These are phyloP conservation scores for Scheffersomyces insectosa DNA, from an alignment of 1,139 yeast species.

Conservation along the genomic window DNA sequence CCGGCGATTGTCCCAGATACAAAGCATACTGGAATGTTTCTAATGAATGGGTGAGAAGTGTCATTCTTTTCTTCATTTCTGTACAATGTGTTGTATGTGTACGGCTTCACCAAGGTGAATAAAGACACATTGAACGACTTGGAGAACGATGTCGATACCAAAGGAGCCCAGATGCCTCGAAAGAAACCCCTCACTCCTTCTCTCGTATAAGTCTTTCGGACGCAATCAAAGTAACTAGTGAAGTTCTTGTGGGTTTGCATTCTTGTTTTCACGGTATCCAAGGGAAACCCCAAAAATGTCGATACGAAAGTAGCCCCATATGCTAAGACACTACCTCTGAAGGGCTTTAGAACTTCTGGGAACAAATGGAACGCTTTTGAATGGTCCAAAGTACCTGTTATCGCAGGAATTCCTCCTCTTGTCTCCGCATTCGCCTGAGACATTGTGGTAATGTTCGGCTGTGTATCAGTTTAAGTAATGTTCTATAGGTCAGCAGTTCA, in stretches of 20 bases:
- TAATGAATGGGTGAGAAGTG: conserved; percentile 39
- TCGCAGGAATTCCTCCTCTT: conserved; percentile 39
- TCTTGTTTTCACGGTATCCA: conserved; percentile 82
- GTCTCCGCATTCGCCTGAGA: not conserved
- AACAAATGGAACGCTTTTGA: conserved; percentile 44
- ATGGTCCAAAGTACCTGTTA: conserved; percentile 42
- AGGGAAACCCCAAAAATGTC: conserved; percentile 76
- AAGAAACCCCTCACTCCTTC: conserved; percentile 77
- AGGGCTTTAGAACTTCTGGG: conserved; percentile 55
- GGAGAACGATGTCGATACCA: conserved; percentile 64
- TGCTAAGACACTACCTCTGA: conserved; percentile 59
- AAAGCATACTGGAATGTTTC: conserved; percentile 67
- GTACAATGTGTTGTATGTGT: conserved; percentile 33
- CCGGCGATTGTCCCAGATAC: conserved; percentile 71
- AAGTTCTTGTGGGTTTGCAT: conserved; percentile 75
- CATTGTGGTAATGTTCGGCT: not conserved
- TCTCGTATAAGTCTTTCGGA: conserved; percentile 50
- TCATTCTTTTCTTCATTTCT: conserved; percentile 10
- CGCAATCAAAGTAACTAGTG: conserved; percentile 58
- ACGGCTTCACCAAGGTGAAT: conserved; percentile 60
- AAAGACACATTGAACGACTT: conserved; percentile 68
- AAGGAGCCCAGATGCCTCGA: conserved; percentile 74
- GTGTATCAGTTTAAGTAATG: not conserved
- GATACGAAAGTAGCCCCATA: conserved; percentile 66
- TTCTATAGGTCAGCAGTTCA: too few relatives aligned